Evolutionary conservation across 164 flowering plant species (phyloP), one percentile per base, ranked within the genome.

Genomic region (Berberis thunbergii): DNA sequence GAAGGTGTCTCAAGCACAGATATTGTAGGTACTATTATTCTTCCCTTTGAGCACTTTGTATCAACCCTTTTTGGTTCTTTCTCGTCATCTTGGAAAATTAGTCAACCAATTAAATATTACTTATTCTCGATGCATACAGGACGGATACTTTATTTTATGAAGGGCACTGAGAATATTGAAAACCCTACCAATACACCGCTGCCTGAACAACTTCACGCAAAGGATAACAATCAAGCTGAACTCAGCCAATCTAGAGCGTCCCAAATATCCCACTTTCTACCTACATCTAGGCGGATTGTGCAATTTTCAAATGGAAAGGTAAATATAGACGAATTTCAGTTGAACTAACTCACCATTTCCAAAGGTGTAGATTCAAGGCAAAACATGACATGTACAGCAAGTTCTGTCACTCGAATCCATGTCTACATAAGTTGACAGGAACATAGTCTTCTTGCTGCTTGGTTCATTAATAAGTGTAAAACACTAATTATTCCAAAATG

Each of bases 271-370:
- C 85, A 82, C 63, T 89, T 89, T 73, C 72, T 87, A 13, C 94
- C 94, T 59, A 87, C 94, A 46, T 87, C 97, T 9, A 76, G 88
- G 43, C 70, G 94, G 60, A 89, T 89, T 73, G 87, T 89, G 68
- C 97, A 87, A 49, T 87, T 87, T 71, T 87, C 94, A 58, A 86
- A 86, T 82, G 91, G 85, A 64, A 84, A 85, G 96, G 96, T 89
- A 77, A 61, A 2, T 59, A 54, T n/a, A 3, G n/a, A 11, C n/a
- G 4, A 52, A 6, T 26, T 26, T 26, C 26, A 26, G 26, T 26
- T 26, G 26, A 0, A 26, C 26, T 26, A 26, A 26, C 26, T 26
- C 26, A 26, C 26, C 26, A 26, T 26, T 26, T 26, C 26, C 26
- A 26, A 26, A 26, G 26, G 26, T 26, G 26, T 26, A 26, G 26